Evolutionary conservation across 1,139 yeast genomes (phyloP), one percentile per base, ranked within the genome.

Genomic region (Blastobotrys petasosporus): DNA sequence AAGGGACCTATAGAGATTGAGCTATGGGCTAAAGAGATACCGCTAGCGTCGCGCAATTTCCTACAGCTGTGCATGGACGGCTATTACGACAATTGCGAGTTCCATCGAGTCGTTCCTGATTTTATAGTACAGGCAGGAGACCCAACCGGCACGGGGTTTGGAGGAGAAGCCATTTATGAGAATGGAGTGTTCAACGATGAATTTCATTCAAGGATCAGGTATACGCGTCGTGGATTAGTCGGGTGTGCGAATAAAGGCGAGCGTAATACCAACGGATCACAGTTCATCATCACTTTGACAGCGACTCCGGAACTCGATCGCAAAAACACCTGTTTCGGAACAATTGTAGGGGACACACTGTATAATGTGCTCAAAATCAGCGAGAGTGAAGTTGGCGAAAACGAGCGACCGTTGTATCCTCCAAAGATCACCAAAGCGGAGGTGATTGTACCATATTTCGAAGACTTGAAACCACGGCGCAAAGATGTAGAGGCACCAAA

Each of bases 11-110:
- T 85, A 0, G 77, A 73, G 37, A 60, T 85, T 1, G 87, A 79
- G 44, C 59, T 85, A 9, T 85, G 85, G 82, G 85, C 90, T 23
- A 78, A 78, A 53, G 88, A 85, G 59, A 64, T 77, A 2, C 90
- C 94, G 0, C 52, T 54, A 0, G 74, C 79, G 0, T 59, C 76
- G 31, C 62, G 73, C 37, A 57, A 60, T 39, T 81, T 85, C 54
- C 59, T 84, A 12, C 69, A 71, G 46, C 67, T 69, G 39, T 77
- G 84, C 52, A 41, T 70, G 20, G 66, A 72, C 46, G 73, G 73
- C 5, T 62, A 59, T 39, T 79, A 71, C 55, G 61, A 63, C 47
- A 74, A 71, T 4, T 61, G 67, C 48, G 56, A 57, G 41, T 77
- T 81, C 56, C 67, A 66, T 49, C 62, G 71, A 29, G 64, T 72